Percentiles rank a stretch among this genome's conserved stretches.
These are phyloP conservation scores for Zanthoxylum bungeanum DNA, from an alignment of 345 rosid genomes.

Conservation along the genomic window DNA sequence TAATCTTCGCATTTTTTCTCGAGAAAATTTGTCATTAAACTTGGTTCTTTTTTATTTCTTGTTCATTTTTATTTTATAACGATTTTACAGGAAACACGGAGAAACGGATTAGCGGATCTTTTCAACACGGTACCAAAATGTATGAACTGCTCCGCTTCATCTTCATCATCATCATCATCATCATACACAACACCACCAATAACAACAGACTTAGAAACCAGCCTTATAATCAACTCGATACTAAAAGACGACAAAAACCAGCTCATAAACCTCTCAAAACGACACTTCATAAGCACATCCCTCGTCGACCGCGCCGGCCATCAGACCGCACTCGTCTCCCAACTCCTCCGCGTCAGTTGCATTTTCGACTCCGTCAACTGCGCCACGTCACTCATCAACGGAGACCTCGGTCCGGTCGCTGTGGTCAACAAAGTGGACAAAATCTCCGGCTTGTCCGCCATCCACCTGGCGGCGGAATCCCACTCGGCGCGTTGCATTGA, in stretches of 20 bases:
- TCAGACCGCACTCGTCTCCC: constrained; percentile 16
- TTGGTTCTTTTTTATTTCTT: not conserved
- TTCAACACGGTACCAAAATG: constrained; percentile 20
- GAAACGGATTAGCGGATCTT: constrained; percentile 22
- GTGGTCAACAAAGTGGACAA: constrained; percentile 41
- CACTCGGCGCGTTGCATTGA: constrained; percentile 63
- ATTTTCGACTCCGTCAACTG: constrained; percentile 51
- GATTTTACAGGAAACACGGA: constrained; percentile 28
- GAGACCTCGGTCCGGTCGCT: constrained; percentile 57
- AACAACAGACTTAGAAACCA: constrained; percentile 15
- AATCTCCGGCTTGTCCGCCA: constrained; percentile 41
- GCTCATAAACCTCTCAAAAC: constrained; percentile 28
- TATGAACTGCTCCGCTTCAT: not conserved
- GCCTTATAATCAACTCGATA: constrained; percentile 32
- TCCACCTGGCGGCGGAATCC: constrained; percentile 63
- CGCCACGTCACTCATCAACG: constrained; percentile 52
- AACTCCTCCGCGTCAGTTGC: constrained; percentile 60
- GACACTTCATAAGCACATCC: constrained; percentile 17
- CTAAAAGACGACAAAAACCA: constrained; percentile 41
- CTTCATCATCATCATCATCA: no score
- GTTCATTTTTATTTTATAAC: not conserved
- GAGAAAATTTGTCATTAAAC: not conserved
- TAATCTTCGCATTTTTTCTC: not conserved
- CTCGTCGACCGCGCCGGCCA: constrained; percentile 10
- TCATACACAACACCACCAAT: constrained; percentile 9